These are phyloP conservation scores for Lipomyces mesembrius DNA, from an alignment of 805 yeast genomes.

Conservation along the genomic window DNA sequence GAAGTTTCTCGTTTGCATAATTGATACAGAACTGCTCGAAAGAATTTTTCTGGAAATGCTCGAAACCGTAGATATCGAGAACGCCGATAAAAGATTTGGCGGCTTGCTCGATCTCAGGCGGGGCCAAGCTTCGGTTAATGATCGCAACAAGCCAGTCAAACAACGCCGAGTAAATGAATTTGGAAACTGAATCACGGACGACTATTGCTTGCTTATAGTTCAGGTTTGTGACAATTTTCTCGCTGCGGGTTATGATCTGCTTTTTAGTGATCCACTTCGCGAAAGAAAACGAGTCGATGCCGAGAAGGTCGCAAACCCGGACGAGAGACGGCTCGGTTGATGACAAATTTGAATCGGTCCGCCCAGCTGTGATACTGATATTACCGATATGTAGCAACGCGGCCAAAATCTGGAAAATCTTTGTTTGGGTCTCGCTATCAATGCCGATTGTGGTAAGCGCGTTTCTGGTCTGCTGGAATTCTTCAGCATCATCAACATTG, in stretches of 20 bases:
- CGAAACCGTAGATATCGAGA: constrained; percentile 95
- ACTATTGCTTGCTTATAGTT: constrained; percentile 83
- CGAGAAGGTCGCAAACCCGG: constrained; percentile 82
- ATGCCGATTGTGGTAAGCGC: constrained; percentile 85
- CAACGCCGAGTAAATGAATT: constrained; percentile 86
- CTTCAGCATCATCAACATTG: constrained; percentile 81
- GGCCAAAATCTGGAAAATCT: constrained; percentile 78
- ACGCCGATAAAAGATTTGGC: constrained; percentile 88
- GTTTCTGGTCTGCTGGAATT: constrained; percentile 72
- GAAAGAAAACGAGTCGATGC: constrained; percentile 71
- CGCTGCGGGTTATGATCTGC: constrained; percentile 89
- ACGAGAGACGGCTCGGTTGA: constrained; percentile 85
- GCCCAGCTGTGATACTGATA: constrained; percentile 79
- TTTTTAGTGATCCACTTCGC: constrained; percentile 92
- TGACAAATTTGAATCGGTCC: constrained; percentile 78
- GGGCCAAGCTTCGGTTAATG: constrained; percentile 80
- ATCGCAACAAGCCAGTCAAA: constrained; percentile 94
- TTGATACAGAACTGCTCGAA: constrained; percentile 98
- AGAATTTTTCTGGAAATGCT: constrained; percentile 90
- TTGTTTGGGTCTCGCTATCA: constrained; percentile 57
- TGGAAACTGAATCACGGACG: constrained; percentile 96
- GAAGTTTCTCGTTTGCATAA: constrained; percentile 94
- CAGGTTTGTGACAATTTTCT: constrained; percentile 83
- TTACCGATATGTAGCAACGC: constrained; percentile 93
- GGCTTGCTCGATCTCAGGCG: constrained; percentile 64